Evolutionary conservation across 495 filamentous ascomycete species (phyloP), one percentile per base, ranked within the genome.

Genomic region (Stereocaulon alpinum): DNA sequence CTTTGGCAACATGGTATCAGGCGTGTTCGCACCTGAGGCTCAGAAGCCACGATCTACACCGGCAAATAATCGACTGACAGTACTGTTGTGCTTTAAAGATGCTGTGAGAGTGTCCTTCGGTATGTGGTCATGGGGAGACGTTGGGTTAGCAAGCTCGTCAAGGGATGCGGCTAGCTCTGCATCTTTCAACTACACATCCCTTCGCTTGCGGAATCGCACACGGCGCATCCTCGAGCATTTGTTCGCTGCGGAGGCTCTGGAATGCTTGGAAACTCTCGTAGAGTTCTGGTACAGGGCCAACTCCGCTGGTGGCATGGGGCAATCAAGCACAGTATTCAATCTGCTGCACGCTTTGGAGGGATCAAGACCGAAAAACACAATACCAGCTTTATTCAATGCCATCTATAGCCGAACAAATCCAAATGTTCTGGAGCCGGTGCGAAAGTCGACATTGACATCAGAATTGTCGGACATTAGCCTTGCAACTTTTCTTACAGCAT

Each of bases 311-410:
- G 70, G 64, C n/a, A 69, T 73, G 14, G 64, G 72, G 22, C 66
- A 78, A 12, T 54, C 63, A 11, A 50, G 42, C 40, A 55, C 52
- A 17, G 83, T 96, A 12, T 84, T 97, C 61, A 86, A 85, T 59
- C 77, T 99, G 40, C 77, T 99, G 27, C 89, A 96, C 64, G 91
- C 90, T 10, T 79, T 99, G 34, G 91, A 96, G 63, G 89, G 89
- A 14, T 93, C 91, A 9, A 80, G 90, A 55, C 94, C 93, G 1
- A 91, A 89, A 73, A 87, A 94, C 70, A 89, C 90, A 0, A 88
- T 99, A 40, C 92, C 93, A 6, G 90, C 91, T n/a, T 85, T 97
- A 9, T 96, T 99, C 74, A 95, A 96, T 69, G 89, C 93, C 3
- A 88, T 97, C 27, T 96, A 96, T 68, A 95, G 90, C 61, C 82